Conservation (phyloP, 2,329 filamentous ascomycete species). For the Fusarium dlaminii region DNA sequence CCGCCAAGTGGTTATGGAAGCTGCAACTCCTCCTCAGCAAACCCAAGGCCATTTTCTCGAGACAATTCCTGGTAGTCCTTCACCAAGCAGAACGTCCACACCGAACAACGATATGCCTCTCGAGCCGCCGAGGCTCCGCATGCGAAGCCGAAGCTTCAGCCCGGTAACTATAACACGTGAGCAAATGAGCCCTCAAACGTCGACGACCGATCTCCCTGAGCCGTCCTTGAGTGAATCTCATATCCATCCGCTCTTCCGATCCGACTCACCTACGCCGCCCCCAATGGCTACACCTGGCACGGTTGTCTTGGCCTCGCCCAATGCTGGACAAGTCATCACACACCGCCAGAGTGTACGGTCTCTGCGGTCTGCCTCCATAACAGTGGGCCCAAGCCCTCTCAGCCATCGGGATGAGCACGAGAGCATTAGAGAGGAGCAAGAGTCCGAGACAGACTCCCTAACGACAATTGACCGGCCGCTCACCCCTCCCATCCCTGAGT, state of each 20-base stretch:
- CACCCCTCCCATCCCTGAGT: slow-evolving; percentile 70
- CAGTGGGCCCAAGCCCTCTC: slow-evolving; percentile 57
- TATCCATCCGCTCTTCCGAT: slow-evolving; percentile 82
- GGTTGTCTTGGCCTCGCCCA: slow-evolving; percentile 74
- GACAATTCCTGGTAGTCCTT: slow-evolving; percentile 74
- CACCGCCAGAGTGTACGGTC: slow-evolving; percentile 62
- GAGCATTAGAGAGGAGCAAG: slow-evolving; percentile 40
- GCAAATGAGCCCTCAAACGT: slow-evolving; percentile 36
- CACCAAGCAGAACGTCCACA: slow-evolving; percentile 71
- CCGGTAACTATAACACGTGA: slow-evolving; percentile 51
- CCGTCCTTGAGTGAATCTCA: slow-evolving; percentile 65
- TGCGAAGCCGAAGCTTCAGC: slow-evolving; percentile 63
- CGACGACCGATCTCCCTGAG: slow-evolving; percentile 62
- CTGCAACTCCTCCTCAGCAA: slow-evolving; percentile 55
- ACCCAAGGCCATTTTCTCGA: slow-evolving; percentile 67
- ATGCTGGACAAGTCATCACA: slow-evolving; percentile 71
- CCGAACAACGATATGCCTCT: slow-evolving; percentile 69
- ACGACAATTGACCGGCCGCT: slow-evolving; percentile 55
- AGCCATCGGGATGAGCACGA: slow-evolving; percentile 51
- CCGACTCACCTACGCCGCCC: slow-evolving; percentile 74
- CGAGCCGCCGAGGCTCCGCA: slow-evolving; percentile 56
- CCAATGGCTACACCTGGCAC: slow-evolving; percentile 75
- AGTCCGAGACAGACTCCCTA: slow-evolving; percentile 33
- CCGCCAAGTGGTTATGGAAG: slow-evolving; percentile 65
- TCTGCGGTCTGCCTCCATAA: slow-evolving; percentile 65